phyloP scores from a whole-genome alignment of 176 grass and related monocot species.

The Pharus latifolius region DNA sequence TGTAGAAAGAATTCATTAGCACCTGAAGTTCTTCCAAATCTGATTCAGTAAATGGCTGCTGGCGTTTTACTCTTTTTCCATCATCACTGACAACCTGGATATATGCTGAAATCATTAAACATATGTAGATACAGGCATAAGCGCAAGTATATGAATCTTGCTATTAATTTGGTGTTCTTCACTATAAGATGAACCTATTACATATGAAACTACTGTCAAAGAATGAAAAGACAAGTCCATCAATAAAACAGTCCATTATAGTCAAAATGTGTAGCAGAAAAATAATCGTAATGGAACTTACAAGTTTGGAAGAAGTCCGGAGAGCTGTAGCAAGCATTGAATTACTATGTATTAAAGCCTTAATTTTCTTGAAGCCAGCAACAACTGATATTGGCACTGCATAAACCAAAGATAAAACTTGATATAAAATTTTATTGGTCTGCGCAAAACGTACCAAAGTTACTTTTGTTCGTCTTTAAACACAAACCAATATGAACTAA shows the following conservation, averaged over 20 bases:
- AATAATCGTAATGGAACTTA: slow-evolving; percentile 37
- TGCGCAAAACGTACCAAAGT: not conserved
- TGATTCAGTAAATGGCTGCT: slow-evolving; percentile 66
- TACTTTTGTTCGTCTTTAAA: slow-evolving; percentile 4
- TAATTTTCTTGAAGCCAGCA: slow-evolving; percentile 98
- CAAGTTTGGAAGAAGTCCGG: slow-evolving; percentile 85
- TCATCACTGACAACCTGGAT: slow-evolving; percentile 85
- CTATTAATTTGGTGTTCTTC: slow-evolving; percentile 12
- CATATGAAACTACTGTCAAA: not conserved
- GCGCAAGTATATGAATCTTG: not conserved
- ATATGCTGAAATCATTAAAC: slow-evolving; percentile 12
- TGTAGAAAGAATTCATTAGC: not conserved
- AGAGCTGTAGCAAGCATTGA: slow-evolving; percentile 82
- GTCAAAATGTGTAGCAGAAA: not conserved
- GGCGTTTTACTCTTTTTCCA: slow-evolving; percentile 80
- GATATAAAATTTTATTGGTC: not conserved
- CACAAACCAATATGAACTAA: not conserved
- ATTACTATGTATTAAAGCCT: slow-evolving; percentile 70
- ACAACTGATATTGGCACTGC: slow-evolving; percentile 93
- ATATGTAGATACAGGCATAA: not conserved
- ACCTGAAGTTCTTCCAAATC: slow-evolving; percentile 97
- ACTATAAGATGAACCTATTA: slow-evolving; percentile 3
- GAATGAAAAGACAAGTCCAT: not conserved
- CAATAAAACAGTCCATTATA: not conserved
- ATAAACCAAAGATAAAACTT: slow-evolving; percentile 1